Percentiles rank a stretch among this genome's conserved stretches.
Conservation (phyloP, 1,284 basidiomycete species). For the Earliella scabrosa region DNA sequence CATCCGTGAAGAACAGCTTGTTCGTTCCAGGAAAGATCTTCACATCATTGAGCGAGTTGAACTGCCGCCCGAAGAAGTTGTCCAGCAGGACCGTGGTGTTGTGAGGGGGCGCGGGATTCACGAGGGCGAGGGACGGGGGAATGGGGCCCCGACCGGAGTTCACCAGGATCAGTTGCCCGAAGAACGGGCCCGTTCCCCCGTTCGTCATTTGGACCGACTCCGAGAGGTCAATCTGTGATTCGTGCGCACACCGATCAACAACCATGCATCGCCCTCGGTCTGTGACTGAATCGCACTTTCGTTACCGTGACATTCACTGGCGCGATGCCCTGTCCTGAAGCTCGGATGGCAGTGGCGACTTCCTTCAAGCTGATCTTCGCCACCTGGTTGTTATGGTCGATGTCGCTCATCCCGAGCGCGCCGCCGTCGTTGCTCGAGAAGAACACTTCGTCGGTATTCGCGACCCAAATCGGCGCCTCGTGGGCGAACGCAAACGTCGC, state of each 20-base stretch:
- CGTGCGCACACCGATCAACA: neutral
- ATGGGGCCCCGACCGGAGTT: constrained; percentile 69
- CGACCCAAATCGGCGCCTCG: constrained; percentile 71
- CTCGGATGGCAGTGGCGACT: constrained; percentile 32
- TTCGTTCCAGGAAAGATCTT: constrained; percentile 71
- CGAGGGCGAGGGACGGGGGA: constrained; percentile 66
- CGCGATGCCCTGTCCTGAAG: constrained; percentile 34
- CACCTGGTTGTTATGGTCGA: constrained; percentile 48
- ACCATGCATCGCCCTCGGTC: neutral
- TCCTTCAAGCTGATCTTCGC: constrained; percentile 42
- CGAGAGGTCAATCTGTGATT: constrained; percentile 50
- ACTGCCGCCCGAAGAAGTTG: constrained; percentile 71
- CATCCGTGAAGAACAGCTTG: constrained; percentile 75
- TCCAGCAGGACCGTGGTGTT: constrained; percentile 38
- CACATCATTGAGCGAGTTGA: constrained; percentile 82
- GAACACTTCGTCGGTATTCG: constrained; percentile 61
- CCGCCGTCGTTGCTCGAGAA: constrained; percentile 54
- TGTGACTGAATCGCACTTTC: constrained; percentile 42
- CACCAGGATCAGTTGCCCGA: constrained; percentile 63
- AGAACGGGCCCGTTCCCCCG: constrained; percentile 73
- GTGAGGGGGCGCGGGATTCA: constrained; percentile 64
- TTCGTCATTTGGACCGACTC: constrained; percentile 70
- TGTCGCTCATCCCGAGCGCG: constrained; percentile 45
- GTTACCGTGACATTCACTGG: constrained; percentile 59
- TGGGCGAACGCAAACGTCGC: constrained; percentile 71